Evolutionary conservation across 208 protist species (phyloP), one percentile per base, ranked within the genome.

Genomic region (Porcisia hertigi): DNA sequence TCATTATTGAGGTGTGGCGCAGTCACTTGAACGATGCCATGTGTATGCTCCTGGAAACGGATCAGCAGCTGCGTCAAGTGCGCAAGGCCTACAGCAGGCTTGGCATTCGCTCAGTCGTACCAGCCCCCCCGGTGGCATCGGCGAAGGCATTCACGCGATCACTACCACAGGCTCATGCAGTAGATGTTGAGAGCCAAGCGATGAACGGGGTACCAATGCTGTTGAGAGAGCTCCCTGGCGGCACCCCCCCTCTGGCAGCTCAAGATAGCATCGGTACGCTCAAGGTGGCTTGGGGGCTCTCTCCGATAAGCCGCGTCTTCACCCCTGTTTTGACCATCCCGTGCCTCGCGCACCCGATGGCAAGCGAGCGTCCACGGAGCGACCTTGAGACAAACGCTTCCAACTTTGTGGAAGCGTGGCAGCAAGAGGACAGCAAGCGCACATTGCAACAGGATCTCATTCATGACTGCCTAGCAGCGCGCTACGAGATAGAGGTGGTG

Each of bases 51-150:
- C 70, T 77, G 16, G 75, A 78, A 43, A 49, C 81, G 0, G 67
- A 81, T 36, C 72, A 86, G 59, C 69, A 82, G 43, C 18, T 89
- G 20, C 67, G 72, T 20, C 74, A 87, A 67, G 62, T 79, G 16
- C 64, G 62, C 60, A 78, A 64, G 65, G 25, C 76, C 12, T 63
- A 73, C 20, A 64, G 34, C 20, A 59, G 47, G n/a, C 73, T 84
- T 11, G 74, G 34, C 36, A 63, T 69, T 57, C 63, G 20, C 34
- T 7, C 65, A 14, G 71, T 34, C 12, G 11, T 41, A 23, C 34
- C 65, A 52, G 6, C 71, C 23, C 34, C 62, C 34, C 71, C 52
- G 14, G 12, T 18, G 20, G 41, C 54, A 14, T 39, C 62, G 12
- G 45, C 52, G 23, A 49, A 12, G 25, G 8, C 34, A 4, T 3